Conservation (phyloP, 176 grass and related monocot species). For the Rhynchospora breviuscula region DNA sequence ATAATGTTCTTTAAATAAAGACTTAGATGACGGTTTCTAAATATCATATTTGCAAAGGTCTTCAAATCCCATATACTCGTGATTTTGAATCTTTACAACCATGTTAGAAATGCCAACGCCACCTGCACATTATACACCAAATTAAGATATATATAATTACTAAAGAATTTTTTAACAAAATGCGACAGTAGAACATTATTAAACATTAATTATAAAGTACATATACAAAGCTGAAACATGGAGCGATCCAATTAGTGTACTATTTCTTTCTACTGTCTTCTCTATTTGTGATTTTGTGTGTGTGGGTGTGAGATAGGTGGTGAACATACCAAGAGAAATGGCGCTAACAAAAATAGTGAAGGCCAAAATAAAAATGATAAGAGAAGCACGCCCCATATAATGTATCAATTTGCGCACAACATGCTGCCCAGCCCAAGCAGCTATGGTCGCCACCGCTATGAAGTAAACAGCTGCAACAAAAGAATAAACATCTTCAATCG, state of each 20-base stretch:
- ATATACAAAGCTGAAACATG: conserved; percentile 1
- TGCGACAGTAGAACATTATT: neutral
- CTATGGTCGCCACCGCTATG: conserved; percentile 42
- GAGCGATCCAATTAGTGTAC: neutral
- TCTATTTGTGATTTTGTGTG: neutral
- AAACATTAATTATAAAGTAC: neutral
- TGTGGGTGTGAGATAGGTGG: neutral
- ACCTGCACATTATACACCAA: conserved; percentile 29
- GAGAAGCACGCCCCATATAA: conserved; percentile 67
- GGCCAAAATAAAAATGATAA: conserved; percentile 92
- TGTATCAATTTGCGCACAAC: conserved; percentile 64
- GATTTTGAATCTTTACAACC: conserved; percentile 41
- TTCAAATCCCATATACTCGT: conserved; percentile 90
- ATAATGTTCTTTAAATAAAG: neutral
- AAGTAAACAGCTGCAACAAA: conserved; percentile 58
- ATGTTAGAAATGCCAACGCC: conserved; percentile 86
- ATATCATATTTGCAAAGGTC: conserved; percentile 67
- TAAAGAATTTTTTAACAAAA: neutral
- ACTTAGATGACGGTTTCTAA: conserved; percentile 18
- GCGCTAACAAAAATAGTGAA: conserved; percentile 85
- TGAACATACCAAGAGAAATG: conserved; percentile 58
- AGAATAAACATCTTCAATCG: neutral
- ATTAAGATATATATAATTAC: neutral
- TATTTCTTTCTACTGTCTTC: neutral
- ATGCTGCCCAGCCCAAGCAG: conserved; percentile 69